phyloP scores from a whole-genome alignment of 768 basidiomycete genomes.

The Mycena haematopus region DNA sequence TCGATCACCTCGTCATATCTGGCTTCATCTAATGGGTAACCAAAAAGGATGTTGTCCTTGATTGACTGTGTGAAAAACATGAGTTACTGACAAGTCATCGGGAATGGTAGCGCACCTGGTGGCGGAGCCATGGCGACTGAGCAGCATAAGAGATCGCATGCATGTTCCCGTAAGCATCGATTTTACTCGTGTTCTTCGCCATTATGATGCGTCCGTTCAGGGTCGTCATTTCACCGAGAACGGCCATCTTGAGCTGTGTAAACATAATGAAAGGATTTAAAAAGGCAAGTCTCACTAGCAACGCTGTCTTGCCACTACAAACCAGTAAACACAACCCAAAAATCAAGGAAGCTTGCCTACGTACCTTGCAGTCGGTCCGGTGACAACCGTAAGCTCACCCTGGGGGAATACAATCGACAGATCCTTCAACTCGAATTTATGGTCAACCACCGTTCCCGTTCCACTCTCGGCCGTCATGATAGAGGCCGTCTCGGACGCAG shows the following conservation, averaged over 20 bases:
- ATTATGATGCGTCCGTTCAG: conserved; percentile 61
- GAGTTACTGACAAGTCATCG: neutral
- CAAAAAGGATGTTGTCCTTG: conserved; percentile 83
- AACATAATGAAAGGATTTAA: neutral
- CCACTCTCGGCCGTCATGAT: conserved; percentile 27
- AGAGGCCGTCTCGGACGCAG: conserved; percentile 20
- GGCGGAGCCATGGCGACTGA: conserved; percentile 74
- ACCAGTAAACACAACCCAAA: neutral
- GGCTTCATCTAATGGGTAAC: conserved; percentile 71
- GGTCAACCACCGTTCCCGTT: conserved; percentile 37
- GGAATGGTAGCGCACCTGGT: conserved; percentile 37
- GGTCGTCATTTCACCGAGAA: conserved; percentile 75
- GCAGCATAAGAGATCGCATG: conserved; percentile 77
- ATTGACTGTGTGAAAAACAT: conserved; percentile 46
- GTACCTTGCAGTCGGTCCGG: conserved; percentile 71
- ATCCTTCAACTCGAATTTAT: conserved; percentile 71
- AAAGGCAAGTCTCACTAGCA: conserved; percentile 55
- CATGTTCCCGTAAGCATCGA: conserved; percentile 67
- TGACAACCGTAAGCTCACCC: conserved; percentile 72
- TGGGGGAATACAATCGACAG: conserved; percentile 75
- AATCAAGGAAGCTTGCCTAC: neutral
- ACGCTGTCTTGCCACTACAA: conserved; percentile 76
- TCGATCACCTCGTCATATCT: conserved; percentile 81
- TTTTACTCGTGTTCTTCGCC: conserved; percentile 61
- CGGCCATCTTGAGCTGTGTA: conserved; percentile 57